Percentiles rank a stretch among this genome's conserved stretches.
These are phyloP conservation scores for Colletotrichum lindemuthianum DNA, from an alignment of 2,329 filamentous ascomycete genomes.

Conservation along the genomic window DNA sequence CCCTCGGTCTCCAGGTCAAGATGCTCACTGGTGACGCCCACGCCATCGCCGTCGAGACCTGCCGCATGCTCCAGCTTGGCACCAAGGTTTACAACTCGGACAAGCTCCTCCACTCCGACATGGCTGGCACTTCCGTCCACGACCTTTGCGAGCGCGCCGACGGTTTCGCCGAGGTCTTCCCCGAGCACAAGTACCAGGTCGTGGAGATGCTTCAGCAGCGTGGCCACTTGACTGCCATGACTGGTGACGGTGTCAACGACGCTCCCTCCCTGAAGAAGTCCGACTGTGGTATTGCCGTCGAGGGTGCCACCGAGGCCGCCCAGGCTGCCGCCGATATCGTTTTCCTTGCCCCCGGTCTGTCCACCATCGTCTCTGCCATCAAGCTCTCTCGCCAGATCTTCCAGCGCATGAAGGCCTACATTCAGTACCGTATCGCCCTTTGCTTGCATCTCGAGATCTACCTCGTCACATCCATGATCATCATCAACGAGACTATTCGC, in stretches of 20 bases:
- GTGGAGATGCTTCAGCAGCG: conserved; percentile 80
- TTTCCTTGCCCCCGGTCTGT: conserved; percentile 77
- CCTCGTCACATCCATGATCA: conserved; percentile 81
- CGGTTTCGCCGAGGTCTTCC: conserved; percentile 79
- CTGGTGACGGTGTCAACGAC: conserved; percentile 80
- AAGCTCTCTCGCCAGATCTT: conserved; percentile 80
- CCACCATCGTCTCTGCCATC: conserved; percentile 77
- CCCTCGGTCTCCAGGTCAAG: conserved; percentile 81
- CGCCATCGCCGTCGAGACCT: conserved; percentile 83
- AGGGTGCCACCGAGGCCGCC: conserved; percentile 76
- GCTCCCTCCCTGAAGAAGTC: conserved; percentile 79
- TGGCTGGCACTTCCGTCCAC: conserved; percentile 77
- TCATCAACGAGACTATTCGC: conserved; percentile 80
- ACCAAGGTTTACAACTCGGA: conserved; percentile 86
- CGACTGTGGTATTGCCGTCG: conserved; percentile 79
- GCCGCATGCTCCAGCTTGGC: conserved; percentile 82
- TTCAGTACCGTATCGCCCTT: conserved; percentile 80
- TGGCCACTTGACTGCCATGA: conserved; percentile 79
- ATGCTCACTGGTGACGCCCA: conserved; percentile 86
- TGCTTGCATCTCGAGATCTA: conserved; percentile 81
- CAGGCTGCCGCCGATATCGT: conserved; percentile 80
- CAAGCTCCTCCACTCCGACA: conserved; percentile 79
- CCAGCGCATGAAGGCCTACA: conserved; percentile 82
- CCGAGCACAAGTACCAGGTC: conserved; percentile 81
- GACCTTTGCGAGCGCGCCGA: conserved; percentile 80